Conservation (phyloP, 139 green algal genomes). For the Asterochloris erici region DNA sequence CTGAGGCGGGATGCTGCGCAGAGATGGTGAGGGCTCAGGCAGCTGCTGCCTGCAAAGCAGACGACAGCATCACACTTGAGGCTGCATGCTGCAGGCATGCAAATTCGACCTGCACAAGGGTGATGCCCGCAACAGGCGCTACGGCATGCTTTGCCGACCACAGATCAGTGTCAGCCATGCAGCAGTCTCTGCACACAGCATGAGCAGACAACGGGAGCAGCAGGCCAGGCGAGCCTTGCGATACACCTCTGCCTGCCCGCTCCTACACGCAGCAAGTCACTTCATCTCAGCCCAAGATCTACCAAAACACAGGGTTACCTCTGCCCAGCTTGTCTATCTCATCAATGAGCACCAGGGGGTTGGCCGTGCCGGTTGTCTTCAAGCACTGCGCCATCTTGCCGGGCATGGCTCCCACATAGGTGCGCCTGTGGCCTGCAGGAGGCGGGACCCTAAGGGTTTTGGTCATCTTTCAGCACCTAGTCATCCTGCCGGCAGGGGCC, state of each 20-base stretch:
- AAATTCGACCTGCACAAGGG: too few species aligned
- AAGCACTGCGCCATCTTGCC: conserved; percentile 98
- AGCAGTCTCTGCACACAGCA: not conserved
- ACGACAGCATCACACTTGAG: too few species aligned
- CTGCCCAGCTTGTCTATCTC: conserved; percentile 95
- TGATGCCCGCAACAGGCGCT: too few species aligned
- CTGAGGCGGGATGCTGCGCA: too few species aligned
- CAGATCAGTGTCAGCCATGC: not conserved
- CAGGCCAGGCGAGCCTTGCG: too few species aligned
- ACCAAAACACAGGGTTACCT: conserved; percentile 23
- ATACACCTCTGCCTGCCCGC: too few species aligned
- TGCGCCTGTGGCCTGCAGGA: conserved; percentile 72
- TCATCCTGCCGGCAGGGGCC: not conserved
- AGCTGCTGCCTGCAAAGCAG: too few species aligned
- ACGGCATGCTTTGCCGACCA: too few species aligned
- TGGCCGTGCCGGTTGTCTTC: conserved; percentile 77
- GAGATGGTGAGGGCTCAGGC: too few species aligned
- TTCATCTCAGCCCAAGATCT: not conserved
- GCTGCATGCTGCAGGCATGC: too few species aligned
- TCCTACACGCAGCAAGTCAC: not conserved
- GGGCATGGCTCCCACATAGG: conserved; percentile 98
- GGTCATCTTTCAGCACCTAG: not conserved
- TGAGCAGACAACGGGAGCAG: not conserved
- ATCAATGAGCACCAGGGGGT: conserved; percentile 97
- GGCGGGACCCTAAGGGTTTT: too few species aligned